Conservation (phyloP, 306 rosid genomes). For the Hylodesmum podocarpum region DNA sequence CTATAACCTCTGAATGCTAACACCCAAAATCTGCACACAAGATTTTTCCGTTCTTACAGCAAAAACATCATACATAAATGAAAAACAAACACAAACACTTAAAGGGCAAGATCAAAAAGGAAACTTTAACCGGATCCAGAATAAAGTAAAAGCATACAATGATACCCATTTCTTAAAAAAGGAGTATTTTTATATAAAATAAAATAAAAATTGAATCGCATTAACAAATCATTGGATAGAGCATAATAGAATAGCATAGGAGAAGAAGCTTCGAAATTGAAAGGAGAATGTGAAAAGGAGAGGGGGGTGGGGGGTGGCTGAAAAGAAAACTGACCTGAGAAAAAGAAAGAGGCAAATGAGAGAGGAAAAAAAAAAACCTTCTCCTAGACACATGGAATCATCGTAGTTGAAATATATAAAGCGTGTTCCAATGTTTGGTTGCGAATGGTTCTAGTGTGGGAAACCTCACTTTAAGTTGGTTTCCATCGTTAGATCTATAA, state of each 20-base stretch:
- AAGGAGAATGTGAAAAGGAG: background rate
- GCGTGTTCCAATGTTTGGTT: background rate
- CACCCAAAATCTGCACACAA: background rate
- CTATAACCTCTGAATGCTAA: background rate
- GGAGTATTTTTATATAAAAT: background rate
- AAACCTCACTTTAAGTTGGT: too few relatives aligned
- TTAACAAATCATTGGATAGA: background rate
- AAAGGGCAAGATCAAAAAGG: conserved; percentile 16
- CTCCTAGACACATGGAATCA: background rate
- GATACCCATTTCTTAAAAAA: background rate
- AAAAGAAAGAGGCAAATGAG: background rate
- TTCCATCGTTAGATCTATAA: too few relatives aligned
- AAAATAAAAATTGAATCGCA: background rate
- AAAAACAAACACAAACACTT: background rate
- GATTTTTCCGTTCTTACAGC: background rate
- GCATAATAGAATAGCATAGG: background rate
- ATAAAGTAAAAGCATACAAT: background rate
- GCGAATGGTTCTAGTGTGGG: too few relatives aligned
- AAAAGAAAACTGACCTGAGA: conserved; percentile 16
- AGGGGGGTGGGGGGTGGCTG: background rate
- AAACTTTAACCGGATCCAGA: conserved; percentile 6
- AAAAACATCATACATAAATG: background rate
- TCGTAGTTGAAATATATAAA: background rate
- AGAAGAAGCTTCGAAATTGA: background rate
- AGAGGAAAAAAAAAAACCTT: background rate